These are phyloP conservation scores for Teunomyces stri DNA, from an alignment of 805 yeast species.

Conservation along the genomic window DNA sequence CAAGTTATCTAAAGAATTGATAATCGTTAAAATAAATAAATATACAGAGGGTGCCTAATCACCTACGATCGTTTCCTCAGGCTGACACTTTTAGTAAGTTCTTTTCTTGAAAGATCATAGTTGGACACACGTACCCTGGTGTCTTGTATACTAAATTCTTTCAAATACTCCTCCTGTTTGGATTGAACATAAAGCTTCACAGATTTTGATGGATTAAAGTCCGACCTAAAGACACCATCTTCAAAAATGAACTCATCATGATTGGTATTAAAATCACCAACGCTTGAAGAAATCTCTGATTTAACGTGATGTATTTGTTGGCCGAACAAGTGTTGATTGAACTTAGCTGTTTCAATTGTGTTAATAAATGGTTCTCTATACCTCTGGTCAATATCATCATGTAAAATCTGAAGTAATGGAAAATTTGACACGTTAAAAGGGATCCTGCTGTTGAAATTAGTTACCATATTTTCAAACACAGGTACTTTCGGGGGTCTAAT, in stretches of 20 bases:
- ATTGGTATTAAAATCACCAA: conserved; percentile 4
- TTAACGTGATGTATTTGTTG: not conserved
- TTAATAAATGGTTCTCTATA: conserved; percentile 1
- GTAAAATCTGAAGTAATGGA: conserved; percentile 16
- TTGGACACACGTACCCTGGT: not conserved
- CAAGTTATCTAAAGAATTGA: no score
- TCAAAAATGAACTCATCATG: conserved; percentile 16
- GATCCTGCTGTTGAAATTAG: conserved; percentile 11
- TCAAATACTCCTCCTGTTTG: conserved; percentile 10
- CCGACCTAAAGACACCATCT: conserved; percentile 25
- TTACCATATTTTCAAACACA: conserved; percentile 16
- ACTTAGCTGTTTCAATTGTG: not conserved
- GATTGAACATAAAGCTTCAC: conserved; percentile 8
- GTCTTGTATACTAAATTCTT: not conserved
- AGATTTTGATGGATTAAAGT: conserved; percentile 22
- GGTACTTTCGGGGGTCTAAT: conserved; percentile 16
- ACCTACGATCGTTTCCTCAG: not conserved
- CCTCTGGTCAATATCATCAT: conserved; percentile 3
- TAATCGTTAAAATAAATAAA: no score
- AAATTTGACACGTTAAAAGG: conserved; percentile 15
- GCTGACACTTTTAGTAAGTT: conserved; percentile 1
- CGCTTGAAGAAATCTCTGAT: conserved; percentile 13
- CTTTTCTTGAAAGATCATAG: conserved; percentile 4
- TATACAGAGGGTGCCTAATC: no score
- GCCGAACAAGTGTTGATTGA: conserved; percentile 1